Evolutionary conservation across 257 asterid genomes (phyloP).

Genomic region (Cinchona pubescens): DNA sequence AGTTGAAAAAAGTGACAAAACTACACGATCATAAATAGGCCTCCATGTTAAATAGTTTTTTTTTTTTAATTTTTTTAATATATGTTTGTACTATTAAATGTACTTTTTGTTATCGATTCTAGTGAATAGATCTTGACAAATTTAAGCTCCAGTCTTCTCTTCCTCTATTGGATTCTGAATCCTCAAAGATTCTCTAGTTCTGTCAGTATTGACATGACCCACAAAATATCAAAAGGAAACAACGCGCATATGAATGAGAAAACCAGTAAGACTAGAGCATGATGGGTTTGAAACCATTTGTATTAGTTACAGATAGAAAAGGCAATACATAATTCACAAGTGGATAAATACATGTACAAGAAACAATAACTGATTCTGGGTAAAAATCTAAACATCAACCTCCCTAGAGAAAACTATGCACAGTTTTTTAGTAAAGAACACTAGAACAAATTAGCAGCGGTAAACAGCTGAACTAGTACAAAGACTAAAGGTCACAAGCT

Average conservation of each 20-base stretch:
- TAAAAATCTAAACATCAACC: constrained; percentile 1
- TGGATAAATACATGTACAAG: neutral
- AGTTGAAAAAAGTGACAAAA: too few species aligned
- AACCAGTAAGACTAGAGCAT: neutral
- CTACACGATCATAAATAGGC: too few species aligned
- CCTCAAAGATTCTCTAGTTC: neutral
- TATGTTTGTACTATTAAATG: too few species aligned
- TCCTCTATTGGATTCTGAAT: neutral
- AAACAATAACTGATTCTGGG: neutral
- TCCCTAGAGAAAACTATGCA: constrained; percentile 6
- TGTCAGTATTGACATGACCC: neutral
- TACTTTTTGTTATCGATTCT: too few species aligned
- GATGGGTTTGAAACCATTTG: neutral
- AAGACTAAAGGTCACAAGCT: constrained; percentile 15
- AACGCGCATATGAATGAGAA: neutral
- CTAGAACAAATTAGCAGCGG: constrained; percentile 11
- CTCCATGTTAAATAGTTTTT: too few species aligned
- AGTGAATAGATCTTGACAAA: too few species aligned
- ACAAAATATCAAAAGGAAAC: neutral
- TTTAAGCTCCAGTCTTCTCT: neutral
- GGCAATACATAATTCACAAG: neutral
- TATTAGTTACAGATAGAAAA: neutral
- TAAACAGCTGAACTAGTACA: constrained; percentile 21
- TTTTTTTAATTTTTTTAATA: too few species aligned
- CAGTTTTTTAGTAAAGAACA: constrained; percentile 20